Percentiles rank a stretch among this genome's conserved stretches.
Conservation (phyloP, 148 eudicot genomes). For the Suaeda aralocaspica region DNA sequence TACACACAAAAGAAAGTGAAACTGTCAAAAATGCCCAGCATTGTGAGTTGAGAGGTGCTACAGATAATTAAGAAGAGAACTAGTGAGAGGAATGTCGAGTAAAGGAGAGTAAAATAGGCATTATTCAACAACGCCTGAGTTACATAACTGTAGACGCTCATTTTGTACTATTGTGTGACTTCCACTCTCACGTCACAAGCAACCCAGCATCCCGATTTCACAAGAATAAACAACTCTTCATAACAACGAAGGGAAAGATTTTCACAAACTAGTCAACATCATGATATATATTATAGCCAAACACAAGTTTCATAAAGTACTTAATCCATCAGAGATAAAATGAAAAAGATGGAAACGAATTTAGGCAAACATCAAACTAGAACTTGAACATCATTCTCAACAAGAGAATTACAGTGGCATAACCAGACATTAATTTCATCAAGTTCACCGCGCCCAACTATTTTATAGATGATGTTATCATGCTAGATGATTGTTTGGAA, state of each 20-base stretch:
- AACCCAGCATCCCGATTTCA: not conserved
- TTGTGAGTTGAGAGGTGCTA: too few species aligned
- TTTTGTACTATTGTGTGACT: not conserved
- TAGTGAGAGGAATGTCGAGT: too few species aligned
- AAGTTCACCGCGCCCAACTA: slow-evolving; percentile 10
- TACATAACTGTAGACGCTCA: too few species aligned
- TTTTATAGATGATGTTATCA: not conserved
- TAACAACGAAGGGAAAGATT: not conserved
- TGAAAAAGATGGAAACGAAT: not conserved
- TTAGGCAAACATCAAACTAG: too few species aligned
- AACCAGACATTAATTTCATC: not conserved
- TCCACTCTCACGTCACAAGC: not conserved
- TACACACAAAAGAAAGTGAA: too few species aligned
- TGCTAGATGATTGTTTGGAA: slow-evolving; percentile 9
- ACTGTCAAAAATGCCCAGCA: too few species aligned
- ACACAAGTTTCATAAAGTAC: not conserved
- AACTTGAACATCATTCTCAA: slow-evolving; percentile 8
- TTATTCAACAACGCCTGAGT: too few species aligned
- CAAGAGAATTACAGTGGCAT: not conserved
- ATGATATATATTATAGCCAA: not conserved
- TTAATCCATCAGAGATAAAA: not conserved
- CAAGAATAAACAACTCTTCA: not conserved
- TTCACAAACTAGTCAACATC: not conserved
- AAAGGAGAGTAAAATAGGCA: too few species aligned
- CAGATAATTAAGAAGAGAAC: too few species aligned